Evolutionary conservation across 2,329 filamentous ascomycete genomes (phyloP), one percentile per base, ranked within the genome.

Genomic region (Neonectria punicea): DNA sequence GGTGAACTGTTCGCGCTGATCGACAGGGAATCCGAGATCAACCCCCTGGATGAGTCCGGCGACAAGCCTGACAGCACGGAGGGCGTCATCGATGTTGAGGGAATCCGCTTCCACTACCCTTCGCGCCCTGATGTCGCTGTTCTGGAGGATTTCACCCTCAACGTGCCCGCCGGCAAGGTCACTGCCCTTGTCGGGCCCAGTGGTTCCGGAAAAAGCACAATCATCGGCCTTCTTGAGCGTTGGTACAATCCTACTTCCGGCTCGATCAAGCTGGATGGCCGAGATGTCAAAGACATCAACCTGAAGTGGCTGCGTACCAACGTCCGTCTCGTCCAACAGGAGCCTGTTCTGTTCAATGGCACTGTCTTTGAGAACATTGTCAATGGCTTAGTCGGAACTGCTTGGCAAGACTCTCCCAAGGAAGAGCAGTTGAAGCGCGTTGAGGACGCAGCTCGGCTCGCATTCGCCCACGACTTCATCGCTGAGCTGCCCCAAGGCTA

Each of bases 381-480:
- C 0, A 79, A 82, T 44, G 86, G 86, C 1, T 74, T 88, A 1
- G 74, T 80, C 46, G 75, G 81, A 53, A 77, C 80, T 0, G 58
- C 74, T 14, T 79, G 77, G 76, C 77, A 81, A 51, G 65, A 75
- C 8, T 74, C 71, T 3, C 65, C 78, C 0, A 66, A 74, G 69
- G 81, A 83, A 14, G 77, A 82, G 54, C 80, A 83, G 64, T 70
- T 79, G 66, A 67, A 66, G 28, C 77, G 80, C 62, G 81, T 86
- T 5, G 70, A 80, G 20, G 76, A 80, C 18, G 84, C 85, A 2
- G 84, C 82, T 47, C 75, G 76, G 46, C 77, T 81, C 57, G 82
- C 84, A 1, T 85, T 82, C 73, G 84, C 84, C 5, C 78, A 83
- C 61, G 83, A 84, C 14, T 86, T 86, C 63, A 83, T 86, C 43